Conservation (phyloP, 108 stramenopile species). For the Licmophora abbreviata region DNA sequence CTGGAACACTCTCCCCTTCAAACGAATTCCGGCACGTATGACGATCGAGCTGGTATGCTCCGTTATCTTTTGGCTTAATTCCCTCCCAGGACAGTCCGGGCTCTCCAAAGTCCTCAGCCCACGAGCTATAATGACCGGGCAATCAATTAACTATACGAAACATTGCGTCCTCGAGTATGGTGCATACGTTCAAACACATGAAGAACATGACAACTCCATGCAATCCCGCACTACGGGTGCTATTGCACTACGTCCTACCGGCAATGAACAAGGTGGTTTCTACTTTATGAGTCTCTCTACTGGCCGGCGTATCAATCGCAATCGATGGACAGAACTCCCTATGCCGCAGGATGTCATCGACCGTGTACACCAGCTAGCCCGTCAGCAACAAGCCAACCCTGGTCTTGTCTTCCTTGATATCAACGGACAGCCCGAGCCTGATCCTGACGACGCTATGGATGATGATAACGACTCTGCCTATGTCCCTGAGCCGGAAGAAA, state of each 20-base stretch:
- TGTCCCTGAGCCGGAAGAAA: neutral
- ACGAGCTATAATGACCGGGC: constrained; percentile 5
- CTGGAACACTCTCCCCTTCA: constrained; percentile 13
- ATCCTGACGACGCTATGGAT: constrained; percentile 8
- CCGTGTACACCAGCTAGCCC: constrained; percentile 4
- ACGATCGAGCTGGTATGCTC: constrained; percentile 15
- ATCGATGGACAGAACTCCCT: constrained; percentile 18
- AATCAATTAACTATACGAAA: constrained; percentile 6
- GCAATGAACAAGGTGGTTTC: constrained; percentile 26
- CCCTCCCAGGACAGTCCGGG: constrained; percentile 8
- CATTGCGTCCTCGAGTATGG: constrained; percentile 24
- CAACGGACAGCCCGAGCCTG: neutral
- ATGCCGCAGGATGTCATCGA: constrained; percentile 15
- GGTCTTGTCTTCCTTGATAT: constrained; percentile 6
- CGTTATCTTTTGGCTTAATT: constrained; percentile 20
- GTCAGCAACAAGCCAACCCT: neutral
- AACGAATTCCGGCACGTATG: constrained; percentile 8
- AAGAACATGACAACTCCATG: constrained; percentile 21
- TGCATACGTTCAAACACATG: constrained; percentile 24
- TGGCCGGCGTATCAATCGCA: constrained; percentile 5
- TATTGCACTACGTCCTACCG: constrained; percentile 22
- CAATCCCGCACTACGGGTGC: constrained; percentile 15
- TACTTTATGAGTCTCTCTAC: constrained; percentile 18
- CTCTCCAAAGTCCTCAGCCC: constrained; percentile 17
- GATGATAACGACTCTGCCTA: constrained; percentile 3